phyloP scores from a whole-genome alignment of 2,329 filamentous ascomycete species.

The Penicillium sumatraense region DNA sequence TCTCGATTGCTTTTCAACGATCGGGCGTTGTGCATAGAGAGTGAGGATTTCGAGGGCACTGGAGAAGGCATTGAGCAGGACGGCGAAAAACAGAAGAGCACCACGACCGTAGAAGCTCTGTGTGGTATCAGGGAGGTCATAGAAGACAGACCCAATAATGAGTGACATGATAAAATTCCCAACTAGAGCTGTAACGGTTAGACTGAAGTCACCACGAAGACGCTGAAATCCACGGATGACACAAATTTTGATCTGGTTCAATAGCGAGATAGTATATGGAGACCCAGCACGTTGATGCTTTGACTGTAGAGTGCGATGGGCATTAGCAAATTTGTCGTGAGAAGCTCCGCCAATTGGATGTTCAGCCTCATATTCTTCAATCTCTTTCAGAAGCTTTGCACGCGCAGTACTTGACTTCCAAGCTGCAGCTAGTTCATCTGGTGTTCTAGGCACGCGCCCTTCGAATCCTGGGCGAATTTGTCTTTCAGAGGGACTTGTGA shows the following conservation, averaged over 20 bases:
- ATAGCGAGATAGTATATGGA: conserved; percentile 78
- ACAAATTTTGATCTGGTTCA: conserved; percentile 75
- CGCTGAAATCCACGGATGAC: conserved; percentile 77
- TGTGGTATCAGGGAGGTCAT: conserved; percentile 71
- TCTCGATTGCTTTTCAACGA: conserved; percentile 85
- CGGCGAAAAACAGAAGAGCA: conserved; percentile 81
- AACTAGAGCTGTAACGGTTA: conserved; percentile 65
- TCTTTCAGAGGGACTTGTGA: conserved; percentile 67
- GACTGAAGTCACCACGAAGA: conserved; percentile 71
- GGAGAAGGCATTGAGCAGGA: conserved; percentile 79
- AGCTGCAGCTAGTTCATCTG: conserved; percentile 66
- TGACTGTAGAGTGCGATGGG: conserved; percentile 38
- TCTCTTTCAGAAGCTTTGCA: conserved; percentile 1
- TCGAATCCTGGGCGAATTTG: conserved; percentile 62
- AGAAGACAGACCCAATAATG: conserved; percentile 70
- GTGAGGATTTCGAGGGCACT: conserved; percentile 68
- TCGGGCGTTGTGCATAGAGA: conserved; percentile 84
- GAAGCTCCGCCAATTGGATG: conserved; percentile 5
- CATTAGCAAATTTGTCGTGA: conserved; percentile 36
- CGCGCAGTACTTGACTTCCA: conserved; percentile 1
- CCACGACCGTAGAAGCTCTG: conserved; percentile 76
- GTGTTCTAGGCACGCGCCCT: conserved; percentile 64
- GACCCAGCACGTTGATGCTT: conserved; percentile 63
- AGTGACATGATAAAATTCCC: conserved; percentile 62
- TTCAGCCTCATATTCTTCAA: background rate